A percentile compares a stretch with the other conserved stretches of the same genome.
phyloP scores from a whole-genome alignment of 1,284 basidiomycete genomes.

The Trichosporon asahii region DNA sequence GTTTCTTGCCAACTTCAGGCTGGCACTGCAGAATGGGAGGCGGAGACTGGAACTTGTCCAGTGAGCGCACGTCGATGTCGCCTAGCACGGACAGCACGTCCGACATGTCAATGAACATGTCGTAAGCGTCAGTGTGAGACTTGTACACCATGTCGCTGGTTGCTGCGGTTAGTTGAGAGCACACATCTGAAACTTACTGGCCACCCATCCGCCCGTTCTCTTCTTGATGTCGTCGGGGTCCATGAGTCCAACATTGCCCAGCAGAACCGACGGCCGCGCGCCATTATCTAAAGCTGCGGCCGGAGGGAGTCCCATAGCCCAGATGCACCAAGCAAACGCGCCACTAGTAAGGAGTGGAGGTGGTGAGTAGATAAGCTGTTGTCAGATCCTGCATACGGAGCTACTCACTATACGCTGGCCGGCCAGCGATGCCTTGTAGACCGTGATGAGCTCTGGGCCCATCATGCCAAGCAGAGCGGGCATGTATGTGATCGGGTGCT shows the following conservation, averaged over 20 bases:
- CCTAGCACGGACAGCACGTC: slow-evolving; percentile 19
- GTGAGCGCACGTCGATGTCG: slow-evolving; percentile 16
- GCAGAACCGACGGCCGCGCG: slow-evolving; percentile 26
- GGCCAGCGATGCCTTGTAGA: slow-evolving; percentile 42
- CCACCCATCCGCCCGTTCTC: slow-evolving; percentile 41
- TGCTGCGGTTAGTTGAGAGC: slow-evolving; percentile 27
- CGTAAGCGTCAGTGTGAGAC: slow-evolving; percentile 39
- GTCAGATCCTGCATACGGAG: background rate
- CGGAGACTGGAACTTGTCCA: slow-evolving; percentile 9
- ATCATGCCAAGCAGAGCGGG: slow-evolving; percentile 37
- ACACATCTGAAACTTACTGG: slow-evolving; percentile 31
- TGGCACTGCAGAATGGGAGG: slow-evolving; percentile 10
- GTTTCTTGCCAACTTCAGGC: slow-evolving; percentile 11
- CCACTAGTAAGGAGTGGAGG: slow-evolving; percentile 42
- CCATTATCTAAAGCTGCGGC: slow-evolving; percentile 19
- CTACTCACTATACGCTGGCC: slow-evolving; percentile 42
- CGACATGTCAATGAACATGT: slow-evolving; percentile 48
- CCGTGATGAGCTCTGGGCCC: slow-evolving; percentile 38
- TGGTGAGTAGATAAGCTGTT: slow-evolving; percentile 43
- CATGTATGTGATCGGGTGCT: slow-evolving; percentile 40
- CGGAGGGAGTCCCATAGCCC: slow-evolving; percentile 42
- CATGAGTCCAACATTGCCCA: slow-evolving; percentile 47
- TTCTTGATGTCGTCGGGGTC: slow-evolving; percentile 35
- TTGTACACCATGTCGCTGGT: slow-evolving; percentile 45
- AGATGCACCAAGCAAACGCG: slow-evolving; percentile 45